Percentiles rank a stretch among this genome's conserved stretches.
Conservation (phyloP, 2,329 filamentous ascomycete species). For the Parascedosporium putredinis region DNA sequence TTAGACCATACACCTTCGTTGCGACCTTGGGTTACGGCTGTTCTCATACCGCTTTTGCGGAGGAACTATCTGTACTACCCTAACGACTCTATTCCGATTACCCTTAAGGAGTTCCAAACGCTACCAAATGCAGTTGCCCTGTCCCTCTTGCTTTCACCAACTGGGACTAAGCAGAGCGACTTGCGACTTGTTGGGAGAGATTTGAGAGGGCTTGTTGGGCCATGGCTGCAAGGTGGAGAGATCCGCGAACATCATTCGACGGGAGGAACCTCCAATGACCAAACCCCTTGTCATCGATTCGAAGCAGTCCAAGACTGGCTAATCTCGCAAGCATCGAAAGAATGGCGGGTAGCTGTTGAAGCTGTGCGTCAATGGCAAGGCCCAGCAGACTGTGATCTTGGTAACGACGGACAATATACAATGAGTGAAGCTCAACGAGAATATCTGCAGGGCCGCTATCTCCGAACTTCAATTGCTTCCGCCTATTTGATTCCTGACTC, state of each 20-base stretch:
- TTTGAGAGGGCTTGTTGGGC: slow-evolving; percentile 56
- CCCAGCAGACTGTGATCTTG: slow-evolving; percentile 58
- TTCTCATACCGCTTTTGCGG: slow-evolving; percentile 57
- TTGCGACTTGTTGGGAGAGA: slow-evolving; percentile 46
- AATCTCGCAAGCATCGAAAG: slow-evolving; percentile 42
- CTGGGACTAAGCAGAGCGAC: slow-evolving; percentile 30
- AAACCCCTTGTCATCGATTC: slow-evolving; percentile 55
- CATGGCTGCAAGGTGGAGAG: slow-evolving; percentile 50
- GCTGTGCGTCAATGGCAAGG: slow-evolving; percentile 65
- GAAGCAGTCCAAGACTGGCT: slow-evolving; percentile 61
- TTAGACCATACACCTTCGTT: slow-evolving; percentile 50
- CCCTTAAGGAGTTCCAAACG: slow-evolving; percentile 53
- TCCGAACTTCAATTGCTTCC: slow-evolving; percentile 55
- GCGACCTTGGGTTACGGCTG: slow-evolving; percentile 58
- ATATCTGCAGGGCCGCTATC: slow-evolving; percentile 53
- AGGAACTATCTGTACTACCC: slow-evolving; percentile 62
- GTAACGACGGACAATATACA: slow-evolving; percentile 45
- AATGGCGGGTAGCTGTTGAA: slow-evolving; percentile 52
- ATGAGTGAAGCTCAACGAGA: slow-evolving; percentile 50
- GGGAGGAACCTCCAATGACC: too few relatives aligned
- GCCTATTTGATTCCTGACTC: slow-evolving; percentile 57
- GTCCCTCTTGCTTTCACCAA: slow-evolving; percentile 49
- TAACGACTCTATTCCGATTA: slow-evolving; percentile 32
- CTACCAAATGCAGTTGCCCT: slow-evolving; percentile 50
- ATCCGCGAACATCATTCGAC: too few relatives aligned